Base-by-base conservation (phyloP, 1,139 yeast genomes). In the Hemisphaericaspora lyxosophila region DNA sequence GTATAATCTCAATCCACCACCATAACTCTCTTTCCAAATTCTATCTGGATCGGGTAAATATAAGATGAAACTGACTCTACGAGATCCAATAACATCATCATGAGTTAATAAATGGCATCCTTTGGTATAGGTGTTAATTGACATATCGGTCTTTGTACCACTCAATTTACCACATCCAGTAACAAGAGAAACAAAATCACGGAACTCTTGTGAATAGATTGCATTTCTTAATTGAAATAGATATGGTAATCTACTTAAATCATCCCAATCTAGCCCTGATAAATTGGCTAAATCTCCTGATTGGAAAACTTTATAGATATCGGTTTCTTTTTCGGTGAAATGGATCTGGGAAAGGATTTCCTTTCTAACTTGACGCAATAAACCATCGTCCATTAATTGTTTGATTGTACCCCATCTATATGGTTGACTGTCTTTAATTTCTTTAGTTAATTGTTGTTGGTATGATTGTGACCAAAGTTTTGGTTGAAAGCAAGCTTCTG, bases 1-100 rank as follows among this genome's bases (percentile, higher is more conserved):
- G 56, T 85, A 92, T 38, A 94, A 65, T 45, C 97, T 73, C 41
- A 94, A 67, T 0, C 94, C 90, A 14, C 99, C 99, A 26, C 99
- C 99, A 65, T 88, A 89, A 44, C 79, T 78, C 36, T 85, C 73
- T 50, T 88, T 80, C 98, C 98, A 94, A 2, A 67, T 67, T 46
- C 82, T 80, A 47, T 86, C 95, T 0, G 97, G 97, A 36, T 90
- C 96, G 0, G 97, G 96, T 57, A 94, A 64, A 58, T 94, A 94
- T 36, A 94, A 67, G 47, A 94, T 94, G 54, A 89, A 94, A 50
- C 96, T 86, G 27, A 94, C 92, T 45, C 97, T 71, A 56, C 99
- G 72, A 3, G 96, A 82, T 1, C 98, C 98, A 59, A 94, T 92
- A 22, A 94, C 98, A 61, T 94, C 98, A 62, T 94, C 98, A 57